Evolutionary conservation across 208 protist genomes (phyloP).

Genomic region (Leishmania guyanensis): DNA sequence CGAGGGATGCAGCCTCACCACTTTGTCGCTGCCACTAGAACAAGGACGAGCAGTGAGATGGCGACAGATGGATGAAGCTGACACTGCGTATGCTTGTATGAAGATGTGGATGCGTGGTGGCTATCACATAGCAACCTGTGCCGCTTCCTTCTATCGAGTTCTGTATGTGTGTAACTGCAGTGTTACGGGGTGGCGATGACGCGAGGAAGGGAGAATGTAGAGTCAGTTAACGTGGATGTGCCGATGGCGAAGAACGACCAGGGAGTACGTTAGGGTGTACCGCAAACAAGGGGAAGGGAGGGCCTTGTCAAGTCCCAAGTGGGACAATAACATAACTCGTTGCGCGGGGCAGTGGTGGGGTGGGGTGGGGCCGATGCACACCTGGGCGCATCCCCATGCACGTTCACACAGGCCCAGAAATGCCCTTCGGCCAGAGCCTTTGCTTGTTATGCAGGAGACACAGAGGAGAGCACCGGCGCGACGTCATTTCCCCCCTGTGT

Average conservation of each 20-base stretch:
- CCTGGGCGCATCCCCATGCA: background rate
- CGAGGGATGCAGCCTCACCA: background rate
- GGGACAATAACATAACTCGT: background rate
- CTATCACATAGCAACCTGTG: background rate
- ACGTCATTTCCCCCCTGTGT: background rate
- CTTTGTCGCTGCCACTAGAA: background rate
- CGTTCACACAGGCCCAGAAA: background rate
- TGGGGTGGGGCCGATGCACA: background rate
- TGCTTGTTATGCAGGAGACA: background rate
- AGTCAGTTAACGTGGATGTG: background rate
- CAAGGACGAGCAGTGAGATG: background rate
- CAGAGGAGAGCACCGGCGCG: background rate
- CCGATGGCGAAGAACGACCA: background rate
- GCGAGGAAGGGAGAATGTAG: background rate
- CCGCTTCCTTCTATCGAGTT: constrained; percentile 8
- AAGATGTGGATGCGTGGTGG: background rate
- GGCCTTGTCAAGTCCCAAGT: background rate
- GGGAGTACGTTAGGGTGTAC: background rate
- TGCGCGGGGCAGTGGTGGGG: background rate
- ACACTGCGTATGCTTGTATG: background rate
- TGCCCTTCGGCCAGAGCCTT: background rate
- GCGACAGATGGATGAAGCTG: background rate
- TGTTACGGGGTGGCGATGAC: background rate
- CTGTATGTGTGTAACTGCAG: background rate
- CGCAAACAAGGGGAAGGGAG: background rate